These are phyloP conservation scores for Castanea mollissima DNA, from an alignment of 306 rosid species.

Conservation along the genomic window DNA sequence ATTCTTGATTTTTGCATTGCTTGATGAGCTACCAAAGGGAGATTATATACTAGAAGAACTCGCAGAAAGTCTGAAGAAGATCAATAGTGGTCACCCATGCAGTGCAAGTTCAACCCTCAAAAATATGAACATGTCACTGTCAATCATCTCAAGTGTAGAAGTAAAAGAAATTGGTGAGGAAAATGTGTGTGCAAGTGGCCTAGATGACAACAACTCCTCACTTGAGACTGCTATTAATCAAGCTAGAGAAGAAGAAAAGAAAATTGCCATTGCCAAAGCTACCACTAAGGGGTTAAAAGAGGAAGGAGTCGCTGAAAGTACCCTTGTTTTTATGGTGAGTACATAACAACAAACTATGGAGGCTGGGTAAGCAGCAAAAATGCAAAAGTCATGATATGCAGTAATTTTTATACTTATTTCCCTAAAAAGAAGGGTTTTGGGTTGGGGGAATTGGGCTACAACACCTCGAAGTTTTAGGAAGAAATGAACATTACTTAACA, in stretches of 20 bases:
- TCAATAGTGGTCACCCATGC: slow-evolving; percentile 45
- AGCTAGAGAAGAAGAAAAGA: slow-evolving; percentile 83
- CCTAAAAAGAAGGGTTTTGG: too few species aligned
- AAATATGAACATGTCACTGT: slow-evolving; percentile 43
- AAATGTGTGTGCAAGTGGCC: slow-evolving; percentile 15
- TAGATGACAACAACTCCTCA: slow-evolving; percentile 32
- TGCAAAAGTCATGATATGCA: neutral
- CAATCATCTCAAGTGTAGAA: slow-evolving; percentile 29
- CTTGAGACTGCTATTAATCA: slow-evolving; percentile 63
- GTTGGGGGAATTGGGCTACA: too few species aligned
- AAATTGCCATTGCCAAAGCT: slow-evolving; percentile 69
- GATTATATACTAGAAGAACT: slow-evolving; percentile 82
- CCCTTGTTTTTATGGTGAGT: slow-evolving; percentile 54
- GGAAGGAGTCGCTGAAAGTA: slow-evolving; percentile 73
- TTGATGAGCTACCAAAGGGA: slow-evolving; percentile 81
- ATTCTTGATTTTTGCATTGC: slow-evolving; percentile 79
- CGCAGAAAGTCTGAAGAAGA: slow-evolving; percentile 59
- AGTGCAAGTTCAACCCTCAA: slow-evolving; percentile 65
- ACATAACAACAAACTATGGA: neutral
- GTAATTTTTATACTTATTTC: too few species aligned
- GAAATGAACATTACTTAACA: too few species aligned
- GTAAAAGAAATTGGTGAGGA: slow-evolving; percentile 25
- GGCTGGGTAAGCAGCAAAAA: neutral
- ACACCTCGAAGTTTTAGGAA: too few species aligned
- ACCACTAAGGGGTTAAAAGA: slow-evolving; percentile 72